Percentiles rank a stretch among this genome's conserved stretches.
These are phyloP conservation scores for Boletus speciosus DNA, from an alignment of 768 basidiomycete species.

Conservation along the genomic window DNA sequence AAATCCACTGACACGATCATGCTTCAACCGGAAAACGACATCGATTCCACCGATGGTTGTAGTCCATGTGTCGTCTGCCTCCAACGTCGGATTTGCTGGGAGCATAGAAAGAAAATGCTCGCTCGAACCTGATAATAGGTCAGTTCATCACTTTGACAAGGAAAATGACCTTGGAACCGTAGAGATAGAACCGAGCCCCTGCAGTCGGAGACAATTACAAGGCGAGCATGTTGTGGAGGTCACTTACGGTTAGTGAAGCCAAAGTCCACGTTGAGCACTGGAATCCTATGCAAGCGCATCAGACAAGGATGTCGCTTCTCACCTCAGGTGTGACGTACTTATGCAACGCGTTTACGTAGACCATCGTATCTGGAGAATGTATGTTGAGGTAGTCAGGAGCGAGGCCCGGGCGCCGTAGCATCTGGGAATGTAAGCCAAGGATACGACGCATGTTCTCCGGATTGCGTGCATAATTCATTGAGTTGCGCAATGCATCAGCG, in stretches of 20 bases:
- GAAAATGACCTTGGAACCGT: neutral
- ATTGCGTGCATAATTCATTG: neutral
- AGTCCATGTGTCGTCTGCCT: neutral
- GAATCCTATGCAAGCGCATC: neutral
- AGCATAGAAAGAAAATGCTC: slow-evolving; percentile 5
- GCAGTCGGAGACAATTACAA: neutral
- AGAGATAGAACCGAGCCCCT: slow-evolving; percentile 1
- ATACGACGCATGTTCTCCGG: slow-evolving; percentile 1
- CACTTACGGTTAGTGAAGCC: neutral
- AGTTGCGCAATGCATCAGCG: neutral
- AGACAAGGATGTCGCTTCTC: neutral
- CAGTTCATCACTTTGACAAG: neutral
- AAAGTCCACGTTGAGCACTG: neutral
- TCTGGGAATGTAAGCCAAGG: slow-evolving; percentile 2
- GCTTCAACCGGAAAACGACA: slow-evolving; percentile 1
- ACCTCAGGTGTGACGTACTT: neutral
- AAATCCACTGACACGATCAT: neutral
- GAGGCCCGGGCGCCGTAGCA: neutral
- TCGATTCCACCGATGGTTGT: neutral
- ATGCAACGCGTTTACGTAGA: slow-evolving; percentile 1
- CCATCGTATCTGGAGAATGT: slow-evolving; percentile 2
- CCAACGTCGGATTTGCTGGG: neutral
- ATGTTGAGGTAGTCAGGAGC: neutral
- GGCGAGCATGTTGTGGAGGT: neutral
- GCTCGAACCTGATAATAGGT: neutral